Evolutionary conservation across 495 filamentous ascomycete genomes (phyloP), one percentile per base, ranked within the genome.

Genomic region (Aeminium ludgeri): DNA sequence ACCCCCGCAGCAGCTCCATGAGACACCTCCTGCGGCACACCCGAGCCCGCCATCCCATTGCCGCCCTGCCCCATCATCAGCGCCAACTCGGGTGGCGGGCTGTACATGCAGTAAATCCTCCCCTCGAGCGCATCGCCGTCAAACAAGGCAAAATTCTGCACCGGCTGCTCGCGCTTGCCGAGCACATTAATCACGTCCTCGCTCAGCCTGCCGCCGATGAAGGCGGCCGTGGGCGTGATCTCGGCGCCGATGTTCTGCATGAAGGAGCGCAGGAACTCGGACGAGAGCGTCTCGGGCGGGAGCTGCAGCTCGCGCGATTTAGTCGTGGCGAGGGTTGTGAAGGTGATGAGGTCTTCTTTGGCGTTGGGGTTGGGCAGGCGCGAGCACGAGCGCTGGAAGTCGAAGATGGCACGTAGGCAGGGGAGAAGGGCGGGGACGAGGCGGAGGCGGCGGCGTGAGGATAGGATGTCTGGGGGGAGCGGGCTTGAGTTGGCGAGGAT

Each of bases 101-200:
- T 51, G 33, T 23, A 51, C 33, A 97, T 59, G 0, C 83, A 67
- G 52, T 89, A 89, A 41, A 92, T 77, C 3, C 76, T 77, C 0
- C 76, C 82, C 37, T 78, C 69, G 54, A 74, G 78, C 39, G 66
- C 72, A 49, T 83, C 81, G 1, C 85, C 89, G 57, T 95, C 84
- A 55, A 96, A 93, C 10, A 96, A 62, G 27, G 92, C 67, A 53
- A 95, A 73, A 55, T 97, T 97, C 65, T 96, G 91, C 12, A 96
- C 71, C 2, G 89, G 89, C 58, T 96, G 89, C 61, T 95, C 84
- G 31, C 81, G 70, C 48, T 76, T 70, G 17, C 86, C 82, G 7
- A 96, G 70, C 28, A 95, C 86, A 46, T 95, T 96, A 59, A 97
- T 96, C 15, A 92, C 84, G 55, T 97, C 89, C 61, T 97, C 89